Percentiles rank a stretch among this genome's conserved stretches.
phyloP scores from a whole-genome alignment of 805 yeast genomes.

The Starmera amethionina region DNA sequence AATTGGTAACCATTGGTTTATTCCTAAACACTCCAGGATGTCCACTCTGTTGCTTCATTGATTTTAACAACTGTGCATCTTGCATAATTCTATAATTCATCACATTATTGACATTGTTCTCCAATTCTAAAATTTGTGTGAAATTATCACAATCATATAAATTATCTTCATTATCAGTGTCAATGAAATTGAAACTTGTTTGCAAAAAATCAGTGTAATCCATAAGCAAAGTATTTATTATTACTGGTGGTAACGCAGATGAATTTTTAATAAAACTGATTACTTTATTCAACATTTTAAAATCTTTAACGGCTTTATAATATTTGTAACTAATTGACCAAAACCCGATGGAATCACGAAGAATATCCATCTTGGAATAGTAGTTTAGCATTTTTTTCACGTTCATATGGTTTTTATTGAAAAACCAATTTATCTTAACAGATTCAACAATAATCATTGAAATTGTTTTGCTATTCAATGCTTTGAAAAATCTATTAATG shows the following conservation, averaged over 20 bases:
- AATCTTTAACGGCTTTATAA: constrained; percentile 36
- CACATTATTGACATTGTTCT: constrained; percentile 22
- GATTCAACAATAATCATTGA: constrained; percentile 26
- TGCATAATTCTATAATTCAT: constrained; percentile 12
- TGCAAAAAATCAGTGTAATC: constrained; percentile 30
- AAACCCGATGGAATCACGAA: constrained; percentile 35
- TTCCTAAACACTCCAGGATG: constrained; percentile 25
- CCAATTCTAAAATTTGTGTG: constrained; percentile 12
- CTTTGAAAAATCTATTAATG: constrained; percentile 16
- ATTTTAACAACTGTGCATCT: constrained; percentile 6
- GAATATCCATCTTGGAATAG: constrained; percentile 15
- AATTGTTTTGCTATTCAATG: constrained; percentile 32
- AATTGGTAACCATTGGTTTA: constrained; percentile 34
- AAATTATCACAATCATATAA: constrained; percentile 14
- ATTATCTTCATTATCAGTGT: constrained; percentile 11
- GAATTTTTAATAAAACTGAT: constrained; percentile 33
- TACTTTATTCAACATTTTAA: constrained; percentile 33
- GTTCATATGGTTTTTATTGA: constrained; percentile 20
- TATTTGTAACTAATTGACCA: constrained; percentile 51
- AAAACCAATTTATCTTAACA: constrained; percentile 21
- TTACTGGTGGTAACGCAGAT: constrained; percentile 37
- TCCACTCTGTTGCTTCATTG: constrained; percentile 21
- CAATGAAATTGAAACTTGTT: constrained; percentile 10
- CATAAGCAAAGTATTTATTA: constrained; percentile 31
- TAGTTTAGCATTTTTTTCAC: constrained; percentile 21